phyloP scores from a whole-genome alignment of 2,329 filamentous ascomycete species.

The Trichoderma citrinoviride region DNA sequence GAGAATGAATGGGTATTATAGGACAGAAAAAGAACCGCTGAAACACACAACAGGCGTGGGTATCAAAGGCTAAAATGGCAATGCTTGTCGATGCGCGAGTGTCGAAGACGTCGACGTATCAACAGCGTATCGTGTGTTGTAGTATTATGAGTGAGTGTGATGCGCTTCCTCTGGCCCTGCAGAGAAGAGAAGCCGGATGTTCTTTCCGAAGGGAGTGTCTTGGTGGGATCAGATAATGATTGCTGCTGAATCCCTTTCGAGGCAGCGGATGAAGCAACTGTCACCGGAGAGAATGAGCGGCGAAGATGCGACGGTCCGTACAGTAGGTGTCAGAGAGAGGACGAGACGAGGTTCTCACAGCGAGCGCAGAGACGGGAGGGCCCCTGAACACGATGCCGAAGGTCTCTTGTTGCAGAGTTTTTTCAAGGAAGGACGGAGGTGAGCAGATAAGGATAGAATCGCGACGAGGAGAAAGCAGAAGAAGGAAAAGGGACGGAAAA shows the following conservation, averaged over 20 bases:
- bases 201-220: slow-evolving; percentile 2
- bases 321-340: slow-evolving; percentile 16
- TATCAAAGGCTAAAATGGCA: slow-evolving; percentile 1
- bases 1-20: not conserved
- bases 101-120: not conserved
- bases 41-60: slow-evolving; percentile 1
- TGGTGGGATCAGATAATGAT: too few relatives aligned
- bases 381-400: slow-evolving; percentile 11
- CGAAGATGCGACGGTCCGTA: not conserved
- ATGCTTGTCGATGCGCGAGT: not conserved
- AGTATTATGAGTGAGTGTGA: not conserved
- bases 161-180: slow-evolving; percentile 19
- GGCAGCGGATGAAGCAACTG: not conserved
- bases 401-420: slow-evolving; percentile 13
- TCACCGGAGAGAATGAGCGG: slow-evolving; percentile 17
- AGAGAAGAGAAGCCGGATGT: slow-evolving; percentile 2
- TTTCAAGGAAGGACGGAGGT: slow-evolving; percentile 13
- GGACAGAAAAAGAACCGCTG: not conserved
- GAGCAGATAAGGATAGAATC: not conserved
- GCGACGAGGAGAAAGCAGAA: not conserved
- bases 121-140: not conserved
- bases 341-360: slow-evolving; percentile 20
- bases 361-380: slow-evolving; percentile 15
- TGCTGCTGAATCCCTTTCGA: not conserved
- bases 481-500: not conserved